Percentiles rank a stretch among this genome's conserved stretches.
phyloP scores from a whole-genome alignment of 805 yeast species.

The Candida vartiovaarae region DNA sequence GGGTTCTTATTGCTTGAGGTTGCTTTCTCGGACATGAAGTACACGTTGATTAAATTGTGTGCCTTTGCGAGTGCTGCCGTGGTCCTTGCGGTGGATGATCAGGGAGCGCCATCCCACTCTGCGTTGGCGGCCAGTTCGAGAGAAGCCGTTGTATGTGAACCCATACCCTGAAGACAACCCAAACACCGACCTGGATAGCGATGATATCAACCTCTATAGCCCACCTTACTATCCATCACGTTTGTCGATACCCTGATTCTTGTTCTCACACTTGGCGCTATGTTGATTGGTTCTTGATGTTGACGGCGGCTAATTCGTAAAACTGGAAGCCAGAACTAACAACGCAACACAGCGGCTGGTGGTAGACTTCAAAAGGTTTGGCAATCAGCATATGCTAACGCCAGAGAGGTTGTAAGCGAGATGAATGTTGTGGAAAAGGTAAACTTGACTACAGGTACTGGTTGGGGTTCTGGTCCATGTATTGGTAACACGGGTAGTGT shows the following conservation, averaged over 20 bases:
- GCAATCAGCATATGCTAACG: slow-evolving; percentile 51
- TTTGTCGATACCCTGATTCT: slow-evolving; percentile 9
- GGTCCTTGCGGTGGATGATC: background rate
- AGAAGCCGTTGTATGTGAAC: slow-evolving; percentile 18
- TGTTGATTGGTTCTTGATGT: background rate
- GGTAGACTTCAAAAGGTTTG: slow-evolving; percentile 45
- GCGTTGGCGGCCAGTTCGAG: slow-evolving; percentile 7
- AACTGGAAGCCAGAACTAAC: slow-evolving; percentile 4
- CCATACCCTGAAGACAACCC: slow-evolving; percentile 13
- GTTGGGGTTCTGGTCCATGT: slow-evolving; percentile 58
- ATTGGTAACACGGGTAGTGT: slow-evolving; percentile 55
- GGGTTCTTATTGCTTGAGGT: too few relatives aligned
- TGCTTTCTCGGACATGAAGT: too few relatives aligned
- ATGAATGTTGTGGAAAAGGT: slow-evolving; percentile 55
- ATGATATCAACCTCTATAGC: slow-evolving; percentile 17
- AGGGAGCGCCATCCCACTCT: background rate
- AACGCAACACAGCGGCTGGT: slow-evolving; percentile 26
- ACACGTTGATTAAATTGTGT: too few relatives aligned
- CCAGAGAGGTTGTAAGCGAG: slow-evolving; percentile 45
- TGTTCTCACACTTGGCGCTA: background rate
- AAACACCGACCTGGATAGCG: slow-evolving; percentile 8
- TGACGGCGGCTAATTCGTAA: background rate
- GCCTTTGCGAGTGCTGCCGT: too few relatives aligned
- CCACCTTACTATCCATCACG: slow-evolving; percentile 21
- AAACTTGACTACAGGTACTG: slow-evolving; percentile 56